phyloP scores from a whole-genome alignment of 2,329 filamentous ascomycete species.

The Xylariaceae sp. region DNA sequence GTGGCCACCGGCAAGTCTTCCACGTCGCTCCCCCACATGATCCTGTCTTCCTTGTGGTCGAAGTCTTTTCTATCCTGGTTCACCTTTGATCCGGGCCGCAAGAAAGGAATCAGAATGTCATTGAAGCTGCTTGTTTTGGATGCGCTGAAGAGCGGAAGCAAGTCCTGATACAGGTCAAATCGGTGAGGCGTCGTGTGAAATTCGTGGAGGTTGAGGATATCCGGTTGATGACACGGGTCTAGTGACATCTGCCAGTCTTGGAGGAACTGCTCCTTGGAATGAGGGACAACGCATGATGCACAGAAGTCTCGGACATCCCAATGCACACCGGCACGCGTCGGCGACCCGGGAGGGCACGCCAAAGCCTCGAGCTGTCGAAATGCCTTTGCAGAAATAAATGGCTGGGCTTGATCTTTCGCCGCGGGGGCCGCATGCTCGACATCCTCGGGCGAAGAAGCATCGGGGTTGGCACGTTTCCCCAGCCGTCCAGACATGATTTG shows the following conservation, averaged over 20 bases:
- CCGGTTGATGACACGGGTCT: slow-evolving; percentile 74
- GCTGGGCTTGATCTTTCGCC: slow-evolving; percentile 6
- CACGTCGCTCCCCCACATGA: slow-evolving; percentile 75
- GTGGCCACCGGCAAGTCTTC: slow-evolving; percentile 50
- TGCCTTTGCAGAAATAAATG: slow-evolving; percentile 24
- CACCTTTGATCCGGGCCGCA: slow-evolving; percentile 46
- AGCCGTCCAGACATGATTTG: slow-evolving; percentile 53
- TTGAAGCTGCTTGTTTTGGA: slow-evolving; percentile 70
- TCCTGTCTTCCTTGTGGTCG: slow-evolving; percentile 57
- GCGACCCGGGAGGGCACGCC: slow-evolving; percentile 63
- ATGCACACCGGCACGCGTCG: slow-evolving; percentile 54
- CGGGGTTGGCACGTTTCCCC: slow-evolving; percentile 21
- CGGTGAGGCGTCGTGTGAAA: slow-evolving; percentile 66
- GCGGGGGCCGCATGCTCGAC: slow-evolving; percentile 1
- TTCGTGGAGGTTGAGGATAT: slow-evolving; percentile 70
- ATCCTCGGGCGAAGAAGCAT: slow-evolving; percentile 3
- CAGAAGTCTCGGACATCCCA: slow-evolving; percentile 68
- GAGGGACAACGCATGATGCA: slow-evolving; percentile 57
- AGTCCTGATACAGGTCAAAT: slow-evolving; percentile 58
- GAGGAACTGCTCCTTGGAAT: slow-evolving; percentile 67
- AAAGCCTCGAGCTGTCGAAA: slow-evolving; percentile 36
- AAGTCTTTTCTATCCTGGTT: slow-evolving; percentile 50
- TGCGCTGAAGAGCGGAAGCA: slow-evolving; percentile 74
- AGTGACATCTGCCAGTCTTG: slow-evolving; percentile 63
- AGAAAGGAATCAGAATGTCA: slow-evolving; percentile 73